Evolutionary conservation across 805 yeast species (phyloP).

Genomic region (Metschnikowia cubensis): DNA sequence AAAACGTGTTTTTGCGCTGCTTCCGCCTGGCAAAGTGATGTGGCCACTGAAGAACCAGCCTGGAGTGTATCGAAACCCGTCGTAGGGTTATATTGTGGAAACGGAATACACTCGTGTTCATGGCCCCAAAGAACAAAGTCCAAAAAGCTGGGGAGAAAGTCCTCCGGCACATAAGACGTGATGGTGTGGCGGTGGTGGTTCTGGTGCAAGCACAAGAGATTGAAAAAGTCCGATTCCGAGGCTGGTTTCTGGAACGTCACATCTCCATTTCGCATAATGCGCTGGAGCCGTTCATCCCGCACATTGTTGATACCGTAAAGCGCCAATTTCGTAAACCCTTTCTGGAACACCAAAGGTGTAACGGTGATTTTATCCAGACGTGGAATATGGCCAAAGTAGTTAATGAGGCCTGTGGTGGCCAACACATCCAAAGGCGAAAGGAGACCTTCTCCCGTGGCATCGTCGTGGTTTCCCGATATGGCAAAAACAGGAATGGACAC

Average conservation of each 20-base stretch:
- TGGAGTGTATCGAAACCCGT: constrained; percentile 76
- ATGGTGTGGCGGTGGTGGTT: constrained; percentile 80
- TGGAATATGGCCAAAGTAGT: constrained; percentile 81
- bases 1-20: constrained; percentile 70
- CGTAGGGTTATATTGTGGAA: constrained; percentile 54
- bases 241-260: constrained; percentile 76
- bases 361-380: constrained; percentile 73
- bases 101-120: constrained; percentile 89
- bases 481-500: constrained; percentile 88
- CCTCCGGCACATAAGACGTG: constrained; percentile 81
- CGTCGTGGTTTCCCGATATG: constrained; percentile 95
- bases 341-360: constrained; percentile 73
- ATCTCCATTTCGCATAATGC: constrained; percentile 75
- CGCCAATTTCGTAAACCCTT: constrained; percentile 79
- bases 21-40: constrained; percentile 84
- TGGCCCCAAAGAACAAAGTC: constrained; percentile 95
- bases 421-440: constrained; percentile 84
- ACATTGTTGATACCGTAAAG: constrained; percentile 86
- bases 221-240: constrained; percentile 69
- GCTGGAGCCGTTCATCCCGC: constrained; percentile 80
- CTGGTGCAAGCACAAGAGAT: constrained; percentile 84
- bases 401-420: constrained; percentile 75
- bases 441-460: constrained; percentile 82
- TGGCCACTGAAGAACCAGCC: constrained; percentile 93
- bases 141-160: constrained; percentile 72